Evolutionary conservation across 2,329 filamentous ascomycete species (phyloP).

Genomic region (Plenodomus tracheiphilus): DNA sequence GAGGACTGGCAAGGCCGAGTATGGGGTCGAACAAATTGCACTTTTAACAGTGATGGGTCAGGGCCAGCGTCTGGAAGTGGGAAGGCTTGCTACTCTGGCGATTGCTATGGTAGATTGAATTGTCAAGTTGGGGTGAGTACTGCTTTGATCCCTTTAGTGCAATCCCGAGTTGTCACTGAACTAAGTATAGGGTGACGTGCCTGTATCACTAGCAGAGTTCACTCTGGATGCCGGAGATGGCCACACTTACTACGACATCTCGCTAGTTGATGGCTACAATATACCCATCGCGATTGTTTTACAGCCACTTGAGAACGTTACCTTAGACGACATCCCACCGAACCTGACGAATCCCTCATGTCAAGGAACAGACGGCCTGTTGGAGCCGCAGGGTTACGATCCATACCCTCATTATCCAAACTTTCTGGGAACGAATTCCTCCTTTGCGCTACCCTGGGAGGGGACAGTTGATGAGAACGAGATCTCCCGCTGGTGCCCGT

Average conservation of each 20-base stretch:
- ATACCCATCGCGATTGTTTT: constrained; percentile 66
- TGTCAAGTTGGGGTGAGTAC: constrained; percentile 69
- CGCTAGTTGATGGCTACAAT: constrained; percentile 84
- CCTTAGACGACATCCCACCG: constrained; percentile 66
- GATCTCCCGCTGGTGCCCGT: constrained; percentile 75
- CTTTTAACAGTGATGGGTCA: constrained; percentile 67
- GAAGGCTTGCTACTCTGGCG: constrained; percentile 71
- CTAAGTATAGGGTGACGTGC: constrained; percentile 65
- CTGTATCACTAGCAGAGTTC: constrained; percentile 80
- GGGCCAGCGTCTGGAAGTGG: constrained; percentile 53
- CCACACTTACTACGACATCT: constrained; percentile 83
- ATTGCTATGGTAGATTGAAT: constrained; percentile 71
- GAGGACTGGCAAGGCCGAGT: constrained; percentile 79
- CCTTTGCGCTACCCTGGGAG: constrained; percentile 71
- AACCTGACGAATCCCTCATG: constrained; percentile 78
- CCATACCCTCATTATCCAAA: constrained; percentile 55
- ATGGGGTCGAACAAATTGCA: constrained; percentile 85
- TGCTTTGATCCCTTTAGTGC: background rate
- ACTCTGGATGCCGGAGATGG: constrained; percentile 68
- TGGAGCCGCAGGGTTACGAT: constrained; percentile 50
- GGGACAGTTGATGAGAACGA: constrained; percentile 58
- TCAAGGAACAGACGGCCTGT: constrained; percentile 69
- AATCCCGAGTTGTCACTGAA: constrained; percentile 16
- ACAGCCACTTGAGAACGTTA: constrained; percentile 60
- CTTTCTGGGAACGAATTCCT: constrained; percentile 64